Evolutionary conservation across 1,139 yeast genomes (phyloP).

Genomic region (Blastobotrys petasosporus): DNA sequence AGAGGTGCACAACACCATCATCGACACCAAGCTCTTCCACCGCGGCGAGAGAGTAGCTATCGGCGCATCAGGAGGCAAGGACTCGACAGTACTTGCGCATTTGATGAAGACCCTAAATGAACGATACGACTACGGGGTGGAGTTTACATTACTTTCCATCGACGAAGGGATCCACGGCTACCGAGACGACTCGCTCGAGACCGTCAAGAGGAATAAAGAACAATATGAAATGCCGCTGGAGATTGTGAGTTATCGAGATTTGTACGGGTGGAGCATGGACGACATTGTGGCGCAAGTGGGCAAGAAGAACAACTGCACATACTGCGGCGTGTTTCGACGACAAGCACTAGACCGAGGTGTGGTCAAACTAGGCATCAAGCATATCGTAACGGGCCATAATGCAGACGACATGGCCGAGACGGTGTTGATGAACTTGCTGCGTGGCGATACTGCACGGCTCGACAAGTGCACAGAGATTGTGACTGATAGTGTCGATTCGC

Average conservation of each 20-base stretch:
- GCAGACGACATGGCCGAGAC: conserved; percentile 99
- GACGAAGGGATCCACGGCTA: conserved; percentile 98
- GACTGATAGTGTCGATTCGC: conserved; percentile 58
- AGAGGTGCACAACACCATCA: conserved; percentile 88
- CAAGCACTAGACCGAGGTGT: conserved; percentile 98
- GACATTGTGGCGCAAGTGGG: conserved; percentile 95
- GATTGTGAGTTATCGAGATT: conserved; percentile 81
- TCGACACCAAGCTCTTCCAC: conserved; percentile 59
- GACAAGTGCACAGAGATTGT: conserved; percentile 87
- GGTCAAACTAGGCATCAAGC: conserved; percentile 74
- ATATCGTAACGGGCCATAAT: conserved; percentile 96
- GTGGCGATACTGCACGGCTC: conserved; percentile 94
- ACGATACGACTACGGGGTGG: conserved; percentile 77
- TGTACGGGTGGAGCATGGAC: conserved; percentile 97
- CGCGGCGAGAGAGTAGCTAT: conserved; percentile 88
- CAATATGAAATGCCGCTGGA: conserved; percentile 88
- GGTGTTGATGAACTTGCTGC: conserved; percentile 81
- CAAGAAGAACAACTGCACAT: conserved; percentile 89
- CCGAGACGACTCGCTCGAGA: conserved; percentile 93
- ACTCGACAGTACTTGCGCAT: conserved; percentile 90
- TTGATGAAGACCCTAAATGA: conserved; percentile 83
- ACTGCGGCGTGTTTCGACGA: conserved; percentile 94
- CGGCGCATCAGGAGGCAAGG: conserved; percentile 99
- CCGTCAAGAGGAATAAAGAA: conserved; percentile 84
- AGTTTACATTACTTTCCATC: conserved; percentile 74